Evolutionary conservation across 371 early-diverging fungal species (phyloP).

Genomic region (Mortierella sp.): DNA sequence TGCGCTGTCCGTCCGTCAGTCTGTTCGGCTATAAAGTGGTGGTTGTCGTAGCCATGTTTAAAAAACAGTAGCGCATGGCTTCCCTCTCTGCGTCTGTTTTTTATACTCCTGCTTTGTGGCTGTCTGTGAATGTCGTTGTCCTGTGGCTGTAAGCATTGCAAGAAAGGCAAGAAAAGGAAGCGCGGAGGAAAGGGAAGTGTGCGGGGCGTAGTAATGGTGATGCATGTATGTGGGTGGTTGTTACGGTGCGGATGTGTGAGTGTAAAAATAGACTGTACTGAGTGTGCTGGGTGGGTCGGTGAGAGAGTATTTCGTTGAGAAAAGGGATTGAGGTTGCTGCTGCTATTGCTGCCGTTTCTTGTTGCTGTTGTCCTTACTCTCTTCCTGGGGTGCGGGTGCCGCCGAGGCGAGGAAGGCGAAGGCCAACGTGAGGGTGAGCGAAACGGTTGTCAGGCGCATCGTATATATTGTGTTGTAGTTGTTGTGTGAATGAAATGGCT

Average conservation of each 20-base stretch:
- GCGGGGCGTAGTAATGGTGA: not conserved
- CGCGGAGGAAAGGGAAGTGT: not conserved
- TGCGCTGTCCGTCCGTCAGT: no score
- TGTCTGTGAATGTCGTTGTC: no score
- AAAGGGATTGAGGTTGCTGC: not conserved
- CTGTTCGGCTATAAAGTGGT: no score
- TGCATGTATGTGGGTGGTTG: not conserved
- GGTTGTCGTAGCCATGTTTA: no score
- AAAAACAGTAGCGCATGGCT: no score
- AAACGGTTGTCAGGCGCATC: conserved; percentile 7
- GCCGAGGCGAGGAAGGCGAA: conserved; percentile 18
- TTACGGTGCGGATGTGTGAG: not conserved
- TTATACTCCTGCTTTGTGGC: no score
- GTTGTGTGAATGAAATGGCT: not conserved
- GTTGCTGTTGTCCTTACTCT: conserved; percentile 16
- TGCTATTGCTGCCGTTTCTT: not conserved
- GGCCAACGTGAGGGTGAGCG: conserved; percentile 17
- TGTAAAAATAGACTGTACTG: conserved; percentile 5
- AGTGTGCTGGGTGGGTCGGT: not conserved
- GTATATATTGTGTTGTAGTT: not conserved
- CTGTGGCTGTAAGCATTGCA: no score
- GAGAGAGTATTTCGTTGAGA: not conserved
- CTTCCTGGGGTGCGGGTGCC: conserved; percentile 25
- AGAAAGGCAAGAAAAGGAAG: not conserved
- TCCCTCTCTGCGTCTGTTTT: no score